Conservation (phyloP, 306 rosid genomes). For the Cicer judaicum region DNA sequence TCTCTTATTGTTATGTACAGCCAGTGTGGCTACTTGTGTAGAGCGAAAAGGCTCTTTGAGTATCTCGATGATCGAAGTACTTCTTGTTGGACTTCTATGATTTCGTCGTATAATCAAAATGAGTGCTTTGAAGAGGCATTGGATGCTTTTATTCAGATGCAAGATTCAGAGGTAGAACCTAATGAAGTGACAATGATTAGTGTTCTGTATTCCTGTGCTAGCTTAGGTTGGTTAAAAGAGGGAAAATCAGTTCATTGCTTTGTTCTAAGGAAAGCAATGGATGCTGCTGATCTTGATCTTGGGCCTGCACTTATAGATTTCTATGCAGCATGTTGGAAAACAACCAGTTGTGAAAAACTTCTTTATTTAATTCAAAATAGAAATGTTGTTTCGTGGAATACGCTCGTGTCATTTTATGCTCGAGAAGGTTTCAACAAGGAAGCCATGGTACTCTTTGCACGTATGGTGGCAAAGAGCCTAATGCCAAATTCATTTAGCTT, state of each 20-base stretch:
- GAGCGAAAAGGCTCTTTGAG: slow-evolving; percentile 57
- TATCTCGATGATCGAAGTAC: slow-evolving; percentile 44
- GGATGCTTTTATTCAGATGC: slow-evolving; percentile 58
- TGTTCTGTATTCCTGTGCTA: slow-evolving; percentile 66
- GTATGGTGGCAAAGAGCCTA: slow-evolving; percentile 62
- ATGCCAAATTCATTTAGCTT: slow-evolving; percentile 79
- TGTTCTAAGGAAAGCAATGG: slow-evolving; percentile 62
- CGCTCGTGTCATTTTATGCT: slow-evolving; percentile 65
- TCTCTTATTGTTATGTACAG: slow-evolving; percentile 73
- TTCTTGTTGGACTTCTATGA: slow-evolving; percentile 79
- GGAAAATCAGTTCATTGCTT: slow-evolving; percentile 83
- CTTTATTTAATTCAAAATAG: slow-evolving; percentile 55
- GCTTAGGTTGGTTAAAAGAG: slow-evolving; percentile 67
- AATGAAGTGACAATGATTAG: slow-evolving; percentile 70
- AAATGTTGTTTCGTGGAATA: slow-evolving; percentile 69
- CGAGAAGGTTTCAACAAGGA: slow-evolving; percentile 61
- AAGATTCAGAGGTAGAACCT: slow-evolving; percentile 56
- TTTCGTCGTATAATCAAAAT: slow-evolving; percentile 68
- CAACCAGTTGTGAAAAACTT: slow-evolving; percentile 55
- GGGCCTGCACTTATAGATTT: slow-evolving; percentile 74
- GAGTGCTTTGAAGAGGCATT: slow-evolving; percentile 60
- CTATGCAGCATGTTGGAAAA: slow-evolving; percentile 64
- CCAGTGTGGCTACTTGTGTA: slow-evolving; percentile 63
- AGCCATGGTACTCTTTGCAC: slow-evolving; percentile 62
- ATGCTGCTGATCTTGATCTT: slow-evolving; percentile 55